A percentile compares a stretch with the other conserved stretches of the same genome.
These are phyloP conservation scores for Podila epigama DNA, from an alignment of 192 early-diverging fungal species.

Conservation along the genomic window DNA sequence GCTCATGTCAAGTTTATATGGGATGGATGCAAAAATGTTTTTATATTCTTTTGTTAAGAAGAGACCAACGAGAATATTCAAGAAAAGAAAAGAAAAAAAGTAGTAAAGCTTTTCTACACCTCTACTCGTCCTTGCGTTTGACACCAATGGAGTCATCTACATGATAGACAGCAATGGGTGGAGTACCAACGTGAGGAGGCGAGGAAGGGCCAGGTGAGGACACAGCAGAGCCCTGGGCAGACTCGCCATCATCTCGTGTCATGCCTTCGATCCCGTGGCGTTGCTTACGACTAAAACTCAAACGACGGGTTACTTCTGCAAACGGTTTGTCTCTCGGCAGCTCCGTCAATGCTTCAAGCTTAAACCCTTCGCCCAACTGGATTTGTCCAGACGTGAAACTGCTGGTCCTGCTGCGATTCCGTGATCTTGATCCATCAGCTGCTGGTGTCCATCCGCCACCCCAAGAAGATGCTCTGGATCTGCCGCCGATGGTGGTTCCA, in stretches of 20 bases:
- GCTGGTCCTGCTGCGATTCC: slow-evolving; percentile 49
- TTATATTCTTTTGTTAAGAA: no score
- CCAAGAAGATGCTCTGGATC: slow-evolving; percentile 46
- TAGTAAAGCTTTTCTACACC: no score
- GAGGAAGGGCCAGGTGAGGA: neutral
- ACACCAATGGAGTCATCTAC: neutral
- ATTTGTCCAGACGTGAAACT: slow-evolving; percentile 42
- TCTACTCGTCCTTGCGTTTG: neutral
- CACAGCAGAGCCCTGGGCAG: neutral
- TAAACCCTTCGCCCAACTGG: slow-evolving; percentile 34
- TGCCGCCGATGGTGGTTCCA: slow-evolving; percentile 30
- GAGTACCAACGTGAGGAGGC: neutral
- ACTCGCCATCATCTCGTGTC: slow-evolving; percentile 7
- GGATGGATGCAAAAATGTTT: no score
- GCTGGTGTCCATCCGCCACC: slow-evolving; percentile 32
- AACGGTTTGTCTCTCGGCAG: slow-evolving; percentile 36
- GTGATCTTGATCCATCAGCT: slow-evolving; percentile 36
- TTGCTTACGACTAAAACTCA: slow-evolving; percentile 8
- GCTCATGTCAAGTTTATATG: no score
- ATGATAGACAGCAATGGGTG: slow-evolving; percentile 1
- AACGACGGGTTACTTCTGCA: slow-evolving; percentile 20
- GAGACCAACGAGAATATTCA: no score
- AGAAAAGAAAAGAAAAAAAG: neutral
- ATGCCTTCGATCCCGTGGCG: slow-evolving; percentile 15
- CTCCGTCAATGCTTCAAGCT: slow-evolving; percentile 55